Evolutionary conservation across 192 early-diverging fungal species (phyloP).

Genomic region (Entrophospora sp.): DNA sequence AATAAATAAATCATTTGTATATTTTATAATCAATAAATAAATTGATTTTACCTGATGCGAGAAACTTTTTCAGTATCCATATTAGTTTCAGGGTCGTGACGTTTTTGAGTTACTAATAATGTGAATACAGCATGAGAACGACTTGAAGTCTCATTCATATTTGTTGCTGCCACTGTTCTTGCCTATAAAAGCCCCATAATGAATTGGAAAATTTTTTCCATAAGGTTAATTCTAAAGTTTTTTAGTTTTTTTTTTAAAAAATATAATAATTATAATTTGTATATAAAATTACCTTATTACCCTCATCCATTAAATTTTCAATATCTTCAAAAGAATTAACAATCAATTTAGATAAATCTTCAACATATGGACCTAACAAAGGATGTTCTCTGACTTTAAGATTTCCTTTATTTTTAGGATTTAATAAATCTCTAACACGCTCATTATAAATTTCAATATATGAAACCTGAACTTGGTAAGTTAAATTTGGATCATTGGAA

Average conservation of each 20-base stretch:
- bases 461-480: constrained; percentile 67
- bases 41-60: constrained; percentile 65
- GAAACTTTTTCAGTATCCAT: constrained; percentile 66
- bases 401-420: constrained; percentile 63
- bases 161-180: constrained; percentile 86
- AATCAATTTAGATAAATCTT: constrained; percentile 79
- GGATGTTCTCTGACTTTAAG: constrained; percentile 80
- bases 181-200: constrained; percentile 33
- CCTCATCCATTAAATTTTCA: constrained; percentile 66
- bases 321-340: constrained; percentile 65
- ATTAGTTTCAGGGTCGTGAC: constrained; percentile 37
- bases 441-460: constrained; percentile 94
- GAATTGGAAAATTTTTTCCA: background rate
- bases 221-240: too few relatives aligned
- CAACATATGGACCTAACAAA: constrained; percentile 76
- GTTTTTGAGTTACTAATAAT: constrained; percentile 59
- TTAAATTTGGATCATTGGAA: constrained; percentile 31
- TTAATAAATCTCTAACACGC: constrained; percentile 70
- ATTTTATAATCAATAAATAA: too few relatives aligned
- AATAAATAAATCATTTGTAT: background rate
- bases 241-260: background rate
- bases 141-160: constrained; percentile 90
- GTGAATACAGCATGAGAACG: constrained; percentile 85
- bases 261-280: background rate
- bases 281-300: constrained; percentile 56